Evolutionary conservation across 2,329 filamentous ascomycete genomes (phyloP), one percentile per base, ranked within the genome.

Genomic region (Aspergillus hortae): DNA sequence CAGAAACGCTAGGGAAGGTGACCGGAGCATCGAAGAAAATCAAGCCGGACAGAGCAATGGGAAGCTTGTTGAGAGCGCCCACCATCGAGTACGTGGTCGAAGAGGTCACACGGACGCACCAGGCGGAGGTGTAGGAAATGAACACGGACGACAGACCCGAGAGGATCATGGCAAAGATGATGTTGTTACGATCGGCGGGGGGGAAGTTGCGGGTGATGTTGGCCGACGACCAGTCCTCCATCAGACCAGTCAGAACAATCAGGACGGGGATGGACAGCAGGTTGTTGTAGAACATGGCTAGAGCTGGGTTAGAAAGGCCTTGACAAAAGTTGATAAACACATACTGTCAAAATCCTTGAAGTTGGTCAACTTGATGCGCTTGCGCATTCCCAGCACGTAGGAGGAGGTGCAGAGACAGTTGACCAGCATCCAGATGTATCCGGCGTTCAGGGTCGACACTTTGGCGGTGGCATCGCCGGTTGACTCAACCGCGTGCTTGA

Each of bases 281-380:
- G 75, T 99, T 97, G 84, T 99, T 99, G 81, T 99, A 99, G 78
- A 94, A 97, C 94, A 97, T 99, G 67, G 92, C 92, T 97, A 59
- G 44, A 23, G 23, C 23, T 35, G 40, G 12, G 15, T 17, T 53
- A 32, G 41, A 51, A 30, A 40, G 4, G n/a, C 10, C 17, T 17
- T 30, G 48, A 17, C 9, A 9, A 6, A 17, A 17, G 2, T 14
- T 44, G 19, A 50, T 33, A 15, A 41, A 11, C 42, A 85, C 92
- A 76, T 82, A 96, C 92, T 96, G 73, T 99, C 94, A 80, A 95
- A 97, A 72, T 97, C 94, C 82, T 96, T 96, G 78, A 99, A 97
- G 80, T 96, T 96, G 79, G 95, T 96, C 76, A 95, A 85, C 86
- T 97, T 97, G 73, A 99, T 97, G 60, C 95, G 88, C 81, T 97